Base-by-base conservation (phyloP, 345 rosid species). In the sweet orange (Citrus sinensis) region DNA sequence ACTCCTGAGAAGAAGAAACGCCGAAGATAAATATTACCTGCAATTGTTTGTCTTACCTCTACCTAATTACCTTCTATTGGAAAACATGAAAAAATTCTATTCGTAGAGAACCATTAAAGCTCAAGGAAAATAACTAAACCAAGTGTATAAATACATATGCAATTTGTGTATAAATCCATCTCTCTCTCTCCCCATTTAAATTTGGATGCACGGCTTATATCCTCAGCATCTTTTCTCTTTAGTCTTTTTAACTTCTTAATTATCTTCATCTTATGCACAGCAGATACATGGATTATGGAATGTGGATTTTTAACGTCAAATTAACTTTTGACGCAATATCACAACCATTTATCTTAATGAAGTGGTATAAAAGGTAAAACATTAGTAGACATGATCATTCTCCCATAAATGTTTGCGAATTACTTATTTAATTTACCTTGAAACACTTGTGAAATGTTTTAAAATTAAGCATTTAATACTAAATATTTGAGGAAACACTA, bases 1-100 rank as follows among this genome's bases (percentile, higher is more conserved):
- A 85, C 85, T 66, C 87, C 85, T 66, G 83, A 79, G 79, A 82
- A 85, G 77, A 85, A 85, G 78, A 75, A 66, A 79, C 80, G 61
- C 62, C 30, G 78, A 55, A 66, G 27, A 42, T 75, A 79, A 35
- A 19, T 40, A 35, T 54, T 51, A 19, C 58, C 35, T 71, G 73
- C 56, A 51, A 54, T 66, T 76, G 51, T 74, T 34, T 9, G 32
- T 46, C 78, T 63, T 9, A 8, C 55, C 60, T 25, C 7, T 24
- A 19, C 51, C 46, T 1, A 20, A 24, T 51, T 51, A 17, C 22
- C 69, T 59, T 16, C 10, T 4, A 20, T 42, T 32, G 19, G 32
- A 42, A 9, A 32, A 34, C n/a, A 65, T 10, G 22, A 30, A n/a
- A 46, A n/a, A 7, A 29, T 39, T 63, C 19, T 61, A 27, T 5